These are phyloP conservation scores for Aspergillus bertholletiae DNA, from an alignment of 495 filamentous ascomycete genomes.

Conservation along the genomic window DNA sequence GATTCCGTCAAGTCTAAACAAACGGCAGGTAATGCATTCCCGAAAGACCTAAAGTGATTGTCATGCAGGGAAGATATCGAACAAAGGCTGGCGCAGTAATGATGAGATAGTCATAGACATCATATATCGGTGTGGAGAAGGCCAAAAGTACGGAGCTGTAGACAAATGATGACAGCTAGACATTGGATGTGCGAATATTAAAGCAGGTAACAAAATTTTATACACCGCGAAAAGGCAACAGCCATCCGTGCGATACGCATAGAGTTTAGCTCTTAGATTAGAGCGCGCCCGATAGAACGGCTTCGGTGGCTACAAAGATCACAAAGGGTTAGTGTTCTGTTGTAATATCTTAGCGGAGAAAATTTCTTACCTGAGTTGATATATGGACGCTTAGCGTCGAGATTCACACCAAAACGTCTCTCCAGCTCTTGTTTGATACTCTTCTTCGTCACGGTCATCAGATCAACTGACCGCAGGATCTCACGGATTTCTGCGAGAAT, in stretches of 20 bases:
- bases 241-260: neutral
- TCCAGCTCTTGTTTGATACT: conserved; percentile 92
- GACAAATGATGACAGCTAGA: conserved; percentile 1
- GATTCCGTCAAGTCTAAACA: neutral
- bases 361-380: conserved; percentile 83
- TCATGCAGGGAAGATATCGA: neutral
- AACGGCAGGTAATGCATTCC: conserved; percentile 3
- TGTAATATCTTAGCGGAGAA: conserved; percentile 3
- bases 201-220: conserved; percentile 5
- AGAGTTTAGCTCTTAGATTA: neutral
- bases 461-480: conserved; percentile 82
- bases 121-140: neutral
- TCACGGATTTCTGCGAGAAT: conserved; percentile 91
- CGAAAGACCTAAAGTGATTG: conserved; percentile 6
- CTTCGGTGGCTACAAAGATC: conserved; percentile 60
- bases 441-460: conserved; percentile 99
- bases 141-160: neutral
- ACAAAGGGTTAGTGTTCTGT: neutral
- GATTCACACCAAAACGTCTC: conserved; percentile 72
- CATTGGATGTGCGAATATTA: conserved; percentile 1
- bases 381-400: conserved; percentile 82
- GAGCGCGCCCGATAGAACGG: conserved; percentile 57
- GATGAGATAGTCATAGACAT: neutral
- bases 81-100: neutral
- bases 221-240: conserved; percentile 1